Base-by-base conservation (phyloP, 805 yeast genomes). In the Wickerhamiella alocasiicola region DNA sequence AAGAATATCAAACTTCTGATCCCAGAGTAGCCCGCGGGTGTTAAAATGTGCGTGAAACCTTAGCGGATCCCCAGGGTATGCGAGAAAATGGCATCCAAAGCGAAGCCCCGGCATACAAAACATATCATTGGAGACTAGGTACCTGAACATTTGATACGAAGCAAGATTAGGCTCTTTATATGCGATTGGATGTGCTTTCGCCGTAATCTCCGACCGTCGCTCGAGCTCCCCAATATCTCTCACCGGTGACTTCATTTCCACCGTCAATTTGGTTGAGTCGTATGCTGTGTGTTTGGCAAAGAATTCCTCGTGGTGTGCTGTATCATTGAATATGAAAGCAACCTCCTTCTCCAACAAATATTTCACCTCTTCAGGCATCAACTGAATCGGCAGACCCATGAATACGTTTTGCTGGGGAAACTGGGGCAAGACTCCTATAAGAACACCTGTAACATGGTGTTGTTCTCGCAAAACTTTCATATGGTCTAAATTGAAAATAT, bases 371-470 rank as follows among this genome's bases (percentile, higher is more conserved):
- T 82, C 93, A 0, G 72, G 58, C 60, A 74, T 67, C 32, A 88
- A 62, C 51, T 75, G 73, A 38, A 91, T 58, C 0, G 98, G 98
- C 2, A 87, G 60, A 0, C 95, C 93, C 30, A 83, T 63, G 52
- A 87, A 80, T n/a, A 77, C 66, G 53, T 84, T 85, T 54, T 88
- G 98, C 56, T 91, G 98, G 2, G 96, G 91, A n/a, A 87, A 84
- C 35, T 75, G 68, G 0, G 95, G 81, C 23, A 91, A 61, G 0
- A 95, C 81, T 0, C 98, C 98, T 0, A 73, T 62, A 12, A 88
- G 63, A 1, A 78, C 73, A 0, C 98, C 98, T 17, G 76, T 67
- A 1, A 91, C 68, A 11, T 83, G 82, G 31, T 70, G 60, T 2
- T 65, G 42, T 34, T 60, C 64, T 17, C 96, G 64, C 5, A 85